Conservation (phyloP, 495 filamentous ascomycete genomes). For the Penicillium simplicissimum region DNA sequence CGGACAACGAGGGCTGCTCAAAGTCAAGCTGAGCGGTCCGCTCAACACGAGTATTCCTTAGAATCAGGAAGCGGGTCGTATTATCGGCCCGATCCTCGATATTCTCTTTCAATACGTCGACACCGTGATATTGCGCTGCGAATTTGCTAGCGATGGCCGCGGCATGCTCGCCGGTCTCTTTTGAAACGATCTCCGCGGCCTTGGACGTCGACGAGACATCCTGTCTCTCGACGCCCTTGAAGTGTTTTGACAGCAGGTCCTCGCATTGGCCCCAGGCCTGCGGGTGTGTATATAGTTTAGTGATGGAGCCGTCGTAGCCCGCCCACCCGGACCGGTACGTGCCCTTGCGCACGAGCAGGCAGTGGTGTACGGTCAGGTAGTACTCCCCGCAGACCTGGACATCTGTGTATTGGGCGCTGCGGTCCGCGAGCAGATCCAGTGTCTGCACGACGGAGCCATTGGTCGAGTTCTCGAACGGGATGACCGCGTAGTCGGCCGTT, state of each 20-base stretch:
- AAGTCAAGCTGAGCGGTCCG: constrained; percentile 22
- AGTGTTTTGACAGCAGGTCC: constrained; percentile 63
- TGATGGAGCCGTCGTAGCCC: constrained; percentile 37
- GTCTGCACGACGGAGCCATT: constrained; percentile 89
- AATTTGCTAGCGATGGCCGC: constrained; percentile 77
- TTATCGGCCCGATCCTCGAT: constrained; percentile 88
- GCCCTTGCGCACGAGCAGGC: constrained; percentile 60
- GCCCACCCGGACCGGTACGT: constrained; percentile 30
- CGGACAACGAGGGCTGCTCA: constrained; percentile 19
- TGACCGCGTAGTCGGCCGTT: constrained; percentile 67
- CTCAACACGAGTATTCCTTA: constrained; percentile 51
- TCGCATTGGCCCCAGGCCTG: constrained; percentile 94
- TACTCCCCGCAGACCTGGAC: constrained; percentile 75
- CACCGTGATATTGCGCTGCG: constrained; percentile 65
- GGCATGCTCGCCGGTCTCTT: constrained; percentile 54
- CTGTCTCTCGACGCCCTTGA: constrained; percentile 71
- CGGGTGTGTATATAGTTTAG: constrained; percentile 79
- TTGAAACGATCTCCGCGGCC: constrained; percentile 73
- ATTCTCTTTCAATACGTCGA: constrained; percentile 67
- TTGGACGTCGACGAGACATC: constrained; percentile 86
- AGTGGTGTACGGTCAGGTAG: constrained; percentile 85
- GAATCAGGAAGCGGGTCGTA: constrained; percentile 82
- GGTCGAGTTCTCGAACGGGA: constrained; percentile 94
- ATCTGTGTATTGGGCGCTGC: constrained; percentile 56
- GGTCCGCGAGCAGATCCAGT: constrained; percentile 83